Evolutionary conservation across 2,329 filamentous ascomycete species (phyloP).

Genomic region (Hymenotorrendiella dingleyae): DNA sequence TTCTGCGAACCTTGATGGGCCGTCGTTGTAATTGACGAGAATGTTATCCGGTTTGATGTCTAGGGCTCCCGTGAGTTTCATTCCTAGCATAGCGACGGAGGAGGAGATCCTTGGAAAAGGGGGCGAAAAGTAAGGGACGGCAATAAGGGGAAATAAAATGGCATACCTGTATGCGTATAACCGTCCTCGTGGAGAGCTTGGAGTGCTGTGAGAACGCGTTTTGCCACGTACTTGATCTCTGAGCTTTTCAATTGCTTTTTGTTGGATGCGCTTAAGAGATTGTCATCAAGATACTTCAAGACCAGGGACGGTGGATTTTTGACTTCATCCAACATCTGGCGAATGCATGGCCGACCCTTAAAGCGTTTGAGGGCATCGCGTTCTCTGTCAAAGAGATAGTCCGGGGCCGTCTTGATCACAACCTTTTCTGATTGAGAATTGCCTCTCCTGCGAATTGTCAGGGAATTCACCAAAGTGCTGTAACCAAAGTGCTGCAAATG

Average conservation of each 20-base stretch:
- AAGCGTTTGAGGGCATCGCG: conserved; percentile 13
- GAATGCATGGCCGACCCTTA: conserved; percentile 4
- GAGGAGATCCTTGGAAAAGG: too few species aligned
- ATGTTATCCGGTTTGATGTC: conserved; percentile 33
- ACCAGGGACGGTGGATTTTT: conserved; percentile 13
- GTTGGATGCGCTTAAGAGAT: conserved; percentile 11
- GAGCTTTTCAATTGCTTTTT: conserved; percentile 2
- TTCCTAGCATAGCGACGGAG: conserved; percentile 1
- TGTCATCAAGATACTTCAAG: conserved; percentile 13
- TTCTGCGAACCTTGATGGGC: conserved; percentile 11
- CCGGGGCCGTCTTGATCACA: conserved; percentile 8
- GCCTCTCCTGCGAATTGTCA: not conserved
- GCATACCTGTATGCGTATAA: conserved; percentile 19
- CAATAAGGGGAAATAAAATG: too few species aligned
- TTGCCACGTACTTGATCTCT: conserved; percentile 16
- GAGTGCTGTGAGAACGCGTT: conserved; percentile 14
- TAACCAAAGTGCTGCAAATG: not conserved
- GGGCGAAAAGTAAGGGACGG: too few species aligned
- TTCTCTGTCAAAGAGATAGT: conserved; percentile 13
- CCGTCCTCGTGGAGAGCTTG: conserved; percentile 14
- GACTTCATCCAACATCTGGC: conserved; percentile 13
- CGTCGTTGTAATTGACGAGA: conserved; percentile 12
- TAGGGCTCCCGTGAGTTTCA: conserved; percentile 16
- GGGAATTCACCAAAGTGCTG: too few species aligned
- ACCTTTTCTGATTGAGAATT: not conserved